Evolutionary conservation across 1,284 basidiomycete genomes (phyloP).

Genomic region (Sutorius eximius): DNA sequence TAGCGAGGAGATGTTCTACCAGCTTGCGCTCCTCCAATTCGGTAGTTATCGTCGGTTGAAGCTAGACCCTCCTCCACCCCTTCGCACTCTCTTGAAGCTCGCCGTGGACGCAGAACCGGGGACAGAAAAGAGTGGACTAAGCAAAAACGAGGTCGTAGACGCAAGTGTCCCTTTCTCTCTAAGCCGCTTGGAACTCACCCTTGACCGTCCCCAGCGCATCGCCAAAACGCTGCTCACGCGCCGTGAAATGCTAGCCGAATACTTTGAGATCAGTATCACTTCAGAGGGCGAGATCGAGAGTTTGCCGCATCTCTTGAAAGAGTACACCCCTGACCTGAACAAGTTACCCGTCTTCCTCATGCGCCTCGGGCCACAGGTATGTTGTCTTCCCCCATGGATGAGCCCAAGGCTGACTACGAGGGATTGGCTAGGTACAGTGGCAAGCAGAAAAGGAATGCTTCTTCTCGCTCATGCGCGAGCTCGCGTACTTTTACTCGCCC

Average conservation of each 20-base stretch:
- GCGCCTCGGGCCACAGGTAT: conserved; percentile 81
- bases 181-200: background rate
- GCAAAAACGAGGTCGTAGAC: conserved; percentile 64
- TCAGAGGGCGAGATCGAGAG: conserved; percentile 65
- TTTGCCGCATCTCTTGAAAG: conserved; percentile 80
- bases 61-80: conserved; percentile 78
- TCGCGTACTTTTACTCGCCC: conserved; percentile 89
- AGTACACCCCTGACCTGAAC: conserved; percentile 85
- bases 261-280: conserved; percentile 80
- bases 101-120: conserved; percentile 76
- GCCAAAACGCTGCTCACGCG: conserved; percentile 53
- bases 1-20: conserved; percentile 95
- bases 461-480: conserved; percentile 79
- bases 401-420: background rate
- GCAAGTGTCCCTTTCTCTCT: conserved; percentile 45
- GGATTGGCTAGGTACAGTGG: conserved; percentile 77
- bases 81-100: conserved; percentile 73
- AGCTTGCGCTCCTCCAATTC: conserved; percentile 90
- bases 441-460: conserved; percentile 84
- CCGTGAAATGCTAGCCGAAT: conserved; percentile 89
- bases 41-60: conserved; percentile 76
- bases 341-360: conserved; percentile 84
- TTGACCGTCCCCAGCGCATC: conserved; percentile 50
- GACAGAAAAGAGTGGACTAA: conserved; percentile 48
- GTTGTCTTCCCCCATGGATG: conserved; percentile 10